Evolutionary conservation across 306 rosid species (phyloP).

Genomic region (Alnus rubra): DNA sequence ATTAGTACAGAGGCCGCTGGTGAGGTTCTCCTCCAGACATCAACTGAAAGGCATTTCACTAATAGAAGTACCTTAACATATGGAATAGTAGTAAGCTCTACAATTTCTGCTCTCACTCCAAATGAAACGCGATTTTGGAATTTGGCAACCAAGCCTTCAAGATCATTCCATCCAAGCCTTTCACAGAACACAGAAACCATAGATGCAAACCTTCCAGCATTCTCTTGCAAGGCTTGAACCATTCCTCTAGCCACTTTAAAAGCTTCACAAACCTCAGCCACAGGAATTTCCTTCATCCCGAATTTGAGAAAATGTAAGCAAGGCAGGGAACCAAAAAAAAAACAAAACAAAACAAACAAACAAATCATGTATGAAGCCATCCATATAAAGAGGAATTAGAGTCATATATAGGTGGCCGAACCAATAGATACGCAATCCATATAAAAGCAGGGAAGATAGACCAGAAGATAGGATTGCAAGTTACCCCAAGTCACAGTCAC

Average conservation of each 20-base stretch:
- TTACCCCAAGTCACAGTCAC: neutral
- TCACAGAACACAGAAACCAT: conserved; percentile 95
- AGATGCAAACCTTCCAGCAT: conserved; percentile 97
- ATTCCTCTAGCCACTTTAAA: conserved; percentile 95
- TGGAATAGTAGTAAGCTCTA: conserved; percentile 93
- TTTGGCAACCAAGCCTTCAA: conserved; percentile 86
- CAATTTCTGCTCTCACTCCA: conserved; percentile 95
- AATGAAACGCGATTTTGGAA: conserved; percentile 95
- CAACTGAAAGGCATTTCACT: conserved; percentile 22
- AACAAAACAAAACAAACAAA: conserved; percentile 9
- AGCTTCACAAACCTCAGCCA: conserved; percentile 83
- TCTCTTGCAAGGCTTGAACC: conserved; percentile 97
- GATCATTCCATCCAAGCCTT: conserved; percentile 96
- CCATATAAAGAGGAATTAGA: conserved; percentile 8
- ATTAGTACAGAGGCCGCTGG: neutral
- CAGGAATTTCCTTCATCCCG: conserved; percentile 77
- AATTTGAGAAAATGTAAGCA: conserved; percentile 17
- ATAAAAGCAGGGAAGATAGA: neutral
- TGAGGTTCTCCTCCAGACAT: conserved; percentile 6
- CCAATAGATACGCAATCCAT: neutral
- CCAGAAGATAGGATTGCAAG: neutral
- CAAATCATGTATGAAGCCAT: neutral
- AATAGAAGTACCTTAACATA: conserved; percentile 59
- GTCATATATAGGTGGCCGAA: neutral
- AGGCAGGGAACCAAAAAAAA: conserved; percentile 8